phyloP scores from a whole-genome alignment of 768 basidiomycete species.

The Rhodotorula graminis region DNA sequence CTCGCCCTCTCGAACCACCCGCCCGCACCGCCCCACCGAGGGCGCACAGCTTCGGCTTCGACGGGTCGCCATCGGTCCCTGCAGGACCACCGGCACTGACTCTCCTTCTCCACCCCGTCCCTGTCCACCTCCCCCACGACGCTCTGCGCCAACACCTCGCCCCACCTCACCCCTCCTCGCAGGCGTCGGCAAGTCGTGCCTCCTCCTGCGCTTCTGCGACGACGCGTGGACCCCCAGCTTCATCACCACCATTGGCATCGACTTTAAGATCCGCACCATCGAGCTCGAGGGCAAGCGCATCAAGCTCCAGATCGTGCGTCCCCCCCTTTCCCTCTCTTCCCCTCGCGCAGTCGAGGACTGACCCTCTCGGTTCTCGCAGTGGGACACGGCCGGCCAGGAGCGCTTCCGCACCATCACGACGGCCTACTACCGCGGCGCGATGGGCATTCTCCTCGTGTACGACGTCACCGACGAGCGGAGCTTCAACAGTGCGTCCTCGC shows the following conservation, averaged over 20 bases:
- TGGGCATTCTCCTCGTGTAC: slow-evolving; percentile 98
- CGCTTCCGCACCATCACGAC: slow-evolving; percentile 97
- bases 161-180: not conserved
- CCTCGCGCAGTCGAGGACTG: not conserved
- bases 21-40: not conserved
- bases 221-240: slow-evolving; percentile 99
- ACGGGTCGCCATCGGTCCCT: not conserved
- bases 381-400: slow-evolving; percentile 99
- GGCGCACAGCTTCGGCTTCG: not conserved
- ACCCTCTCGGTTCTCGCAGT: slow-evolving; percentile 53
- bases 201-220: slow-evolving; percentile 79
- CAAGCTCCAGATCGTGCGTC: slow-evolving; percentile 93
- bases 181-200: slow-evolving; percentile 86
- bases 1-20: not conserved
- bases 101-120: not conserved
- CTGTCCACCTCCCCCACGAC: not conserved
- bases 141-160: too few relatives aligned
- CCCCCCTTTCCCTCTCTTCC: not conserved
- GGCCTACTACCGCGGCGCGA: slow-evolving; percentile 97
- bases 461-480: slow-evolving; percentile 84
- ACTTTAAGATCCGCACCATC: slow-evolving; percentile 99
- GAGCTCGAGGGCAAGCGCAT: slow-evolving; percentile 96
- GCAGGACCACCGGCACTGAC: too few relatives aligned
- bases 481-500: slow-evolving; percentile 73
- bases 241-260: slow-evolving; percentile 98